Conservation (phyloP, 2,329 filamentous ascomycete species). For the Fusarium keratoplasticum region DNA sequence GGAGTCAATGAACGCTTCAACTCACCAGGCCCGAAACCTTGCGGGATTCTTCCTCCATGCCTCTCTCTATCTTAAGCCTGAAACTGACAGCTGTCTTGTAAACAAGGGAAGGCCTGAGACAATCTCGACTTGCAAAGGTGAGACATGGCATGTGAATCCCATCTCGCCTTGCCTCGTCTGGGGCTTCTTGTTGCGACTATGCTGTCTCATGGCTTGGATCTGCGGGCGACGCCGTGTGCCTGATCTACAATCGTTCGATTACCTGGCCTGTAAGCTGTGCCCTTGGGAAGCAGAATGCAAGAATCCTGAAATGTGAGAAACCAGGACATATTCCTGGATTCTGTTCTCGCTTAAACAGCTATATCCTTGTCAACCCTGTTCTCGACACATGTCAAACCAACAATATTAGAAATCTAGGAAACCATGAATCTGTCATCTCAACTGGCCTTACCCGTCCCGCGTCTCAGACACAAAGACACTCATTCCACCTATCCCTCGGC, state of each 20-base stretch:
- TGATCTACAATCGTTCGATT: neutral
- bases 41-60: neutral
- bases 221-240: neutral
- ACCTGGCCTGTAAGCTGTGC: neutral
- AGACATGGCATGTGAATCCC: constrained; percentile 4
- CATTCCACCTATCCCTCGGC: constrained; percentile 23
- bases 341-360: neutral
- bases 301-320: neutral
- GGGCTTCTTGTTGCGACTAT: neutral
- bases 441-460: constrained; percentile 7
- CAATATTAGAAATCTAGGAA: neutral
- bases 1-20: neutral
- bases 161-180: neutral
- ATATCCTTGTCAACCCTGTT: neutral
- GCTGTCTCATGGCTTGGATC: constrained; percentile 1
- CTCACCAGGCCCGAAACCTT: neutral
- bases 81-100: neutral
- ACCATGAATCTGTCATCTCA: neutral
- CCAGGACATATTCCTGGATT: neutral
- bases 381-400: neutral
- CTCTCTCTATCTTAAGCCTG: neutral
- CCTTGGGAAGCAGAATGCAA: neutral
- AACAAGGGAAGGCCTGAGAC: neutral
- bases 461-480: constrained; percentile 1
- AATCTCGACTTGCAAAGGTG: neutral